Conservation (phyloP, 176 grass and related monocot species). For the Triticum dicoccoides region DNA sequence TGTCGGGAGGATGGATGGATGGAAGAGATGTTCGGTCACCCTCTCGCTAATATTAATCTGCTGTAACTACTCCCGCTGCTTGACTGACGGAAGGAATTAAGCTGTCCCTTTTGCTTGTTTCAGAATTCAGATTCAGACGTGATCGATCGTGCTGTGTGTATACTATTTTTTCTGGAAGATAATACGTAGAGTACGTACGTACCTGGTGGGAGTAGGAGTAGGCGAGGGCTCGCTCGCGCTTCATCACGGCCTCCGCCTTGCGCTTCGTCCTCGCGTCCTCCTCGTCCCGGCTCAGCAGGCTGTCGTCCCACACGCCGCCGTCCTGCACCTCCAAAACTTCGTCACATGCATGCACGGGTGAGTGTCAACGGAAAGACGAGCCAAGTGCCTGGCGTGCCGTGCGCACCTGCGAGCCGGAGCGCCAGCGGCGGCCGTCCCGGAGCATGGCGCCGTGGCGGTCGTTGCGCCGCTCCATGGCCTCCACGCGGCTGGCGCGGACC, state of each 20-base stretch:
- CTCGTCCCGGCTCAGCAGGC: constrained; percentile 61
- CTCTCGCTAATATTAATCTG: background rate
- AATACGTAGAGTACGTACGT: background rate
- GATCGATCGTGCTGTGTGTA: background rate
- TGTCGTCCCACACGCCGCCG: constrained; percentile 56
- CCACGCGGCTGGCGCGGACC: constrained; percentile 67
- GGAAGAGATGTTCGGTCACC: background rate
- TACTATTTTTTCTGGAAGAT: background rate
- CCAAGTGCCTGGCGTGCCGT: too few relatives aligned
- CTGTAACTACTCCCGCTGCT: background rate
- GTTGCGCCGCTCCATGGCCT: constrained; percentile 78
- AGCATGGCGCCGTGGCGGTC: constrained; percentile 32
- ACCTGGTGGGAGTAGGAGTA: constrained; percentile 98
- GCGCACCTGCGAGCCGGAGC: constrained; percentile 29
- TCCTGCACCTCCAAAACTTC: background rate
- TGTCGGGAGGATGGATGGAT: background rate
- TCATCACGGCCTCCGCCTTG: constrained; percentile 83
- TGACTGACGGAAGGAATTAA: background rate
- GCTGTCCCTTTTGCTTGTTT: background rate
- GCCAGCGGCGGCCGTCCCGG: constrained; percentile 29
- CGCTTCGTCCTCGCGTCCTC: constrained; percentile 54
- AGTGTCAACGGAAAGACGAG: too few relatives aligned
- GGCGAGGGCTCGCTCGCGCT: constrained; percentile 81
- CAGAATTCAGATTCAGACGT: background rate
- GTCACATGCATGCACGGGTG: background rate